Base-by-base conservation (phyloP, 305 asterid genomes). In the Fraxinus sp. region DNA sequence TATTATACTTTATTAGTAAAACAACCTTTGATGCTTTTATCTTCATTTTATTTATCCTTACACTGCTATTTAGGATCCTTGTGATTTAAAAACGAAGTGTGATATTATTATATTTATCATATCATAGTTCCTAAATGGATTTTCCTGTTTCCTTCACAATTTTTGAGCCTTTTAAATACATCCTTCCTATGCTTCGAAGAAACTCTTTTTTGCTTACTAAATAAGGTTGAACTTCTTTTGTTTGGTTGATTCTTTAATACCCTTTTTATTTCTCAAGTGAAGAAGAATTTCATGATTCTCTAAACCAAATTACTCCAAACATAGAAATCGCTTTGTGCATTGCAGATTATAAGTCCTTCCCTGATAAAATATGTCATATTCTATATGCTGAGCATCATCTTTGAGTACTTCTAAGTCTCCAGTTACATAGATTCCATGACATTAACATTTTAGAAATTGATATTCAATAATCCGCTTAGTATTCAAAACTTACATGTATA, bases 301-400 rank as follows among this genome's bases (percentile, higher is more conserved):
- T 70, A 70, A 70, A 30, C 76, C 76, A 70, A 70, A 70, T 70
- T 70, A 16, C 76, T 70, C 76, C 41, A 14, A 32, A 70, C 20
- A 1, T 70, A 70, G 74, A 66, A 26, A 26, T 70, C 24, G n/a
- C 76, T 28, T 14, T 26, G 20, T 28, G n/a, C 20, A 26, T 28
- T 30, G 37, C 39, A 30, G 75, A 26, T 68, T 68, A 68, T 33
- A 68, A 68, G 22, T 68, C 39, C 39, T 26, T 68, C 75, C 8
- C 37, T 35, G n/a, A 28, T 68, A 41, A 68, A 68, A 10, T 55
- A n/a, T 26, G 75, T 68, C 75, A 68, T 68, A 28, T 68, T 26
- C 35, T 68, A 13, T 68, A 26, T 3, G 18, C 4, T 68, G 39
- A 68, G 9, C 35, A 26, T 28, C 75, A 68, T 26, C 33, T 22